phyloP scores from a whole-genome alignment of 2,329 filamentous ascomycete species.

The Huntiella savannae region DNA sequence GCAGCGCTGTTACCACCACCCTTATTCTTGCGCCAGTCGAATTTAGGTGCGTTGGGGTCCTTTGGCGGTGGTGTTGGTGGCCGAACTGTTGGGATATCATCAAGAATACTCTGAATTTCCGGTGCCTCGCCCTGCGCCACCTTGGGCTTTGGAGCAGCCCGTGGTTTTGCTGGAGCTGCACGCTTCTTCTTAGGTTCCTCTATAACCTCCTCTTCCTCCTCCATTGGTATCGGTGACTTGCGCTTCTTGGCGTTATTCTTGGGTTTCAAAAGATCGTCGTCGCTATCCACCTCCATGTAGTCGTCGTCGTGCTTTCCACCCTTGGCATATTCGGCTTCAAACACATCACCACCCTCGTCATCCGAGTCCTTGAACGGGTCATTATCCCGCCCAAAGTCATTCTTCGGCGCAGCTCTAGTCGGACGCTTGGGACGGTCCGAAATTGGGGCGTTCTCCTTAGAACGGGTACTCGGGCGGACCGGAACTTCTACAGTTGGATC shows the following conservation, averaged over 20 bases:
- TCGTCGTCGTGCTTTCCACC: conserved; percentile 51
- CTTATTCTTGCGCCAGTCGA: conserved; percentile 51
- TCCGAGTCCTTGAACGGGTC: conserved; percentile 48
- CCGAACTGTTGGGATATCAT: conserved; percentile 66
- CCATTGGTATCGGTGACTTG: conserved; percentile 32
- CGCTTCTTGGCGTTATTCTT: conserved; percentile 29
- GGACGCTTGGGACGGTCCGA: conserved; percentile 9
- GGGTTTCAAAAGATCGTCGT: conserved; percentile 32
- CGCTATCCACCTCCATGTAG: conserved; percentile 50
- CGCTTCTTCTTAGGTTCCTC: conserved; percentile 46
- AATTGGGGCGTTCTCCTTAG: conserved; percentile 19
- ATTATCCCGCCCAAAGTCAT: conserved; percentile 24
- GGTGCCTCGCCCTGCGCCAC: conserved; percentile 51
- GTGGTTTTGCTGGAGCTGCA: conserved; percentile 36
- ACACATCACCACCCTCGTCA: conserved; percentile 51
- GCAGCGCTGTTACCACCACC: conserved; percentile 39
- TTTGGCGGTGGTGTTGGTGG: conserved; percentile 68
- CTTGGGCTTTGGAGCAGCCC: conserved; percentile 36
- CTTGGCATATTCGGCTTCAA: conserved; percentile 48
- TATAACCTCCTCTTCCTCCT: conserved; percentile 33
- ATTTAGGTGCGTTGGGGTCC: conserved; percentile 47
- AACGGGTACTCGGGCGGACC: conserved; percentile 35
- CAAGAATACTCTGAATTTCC: conserved; percentile 61
- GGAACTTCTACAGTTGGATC: conserved; percentile 24
- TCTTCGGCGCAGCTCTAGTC: conserved; percentile 1